These are phyloP conservation scores for Rhizophlyctis rosea DNA, from an alignment of 192 early-diverging fungal species.

Conservation along the genomic window DNA sequence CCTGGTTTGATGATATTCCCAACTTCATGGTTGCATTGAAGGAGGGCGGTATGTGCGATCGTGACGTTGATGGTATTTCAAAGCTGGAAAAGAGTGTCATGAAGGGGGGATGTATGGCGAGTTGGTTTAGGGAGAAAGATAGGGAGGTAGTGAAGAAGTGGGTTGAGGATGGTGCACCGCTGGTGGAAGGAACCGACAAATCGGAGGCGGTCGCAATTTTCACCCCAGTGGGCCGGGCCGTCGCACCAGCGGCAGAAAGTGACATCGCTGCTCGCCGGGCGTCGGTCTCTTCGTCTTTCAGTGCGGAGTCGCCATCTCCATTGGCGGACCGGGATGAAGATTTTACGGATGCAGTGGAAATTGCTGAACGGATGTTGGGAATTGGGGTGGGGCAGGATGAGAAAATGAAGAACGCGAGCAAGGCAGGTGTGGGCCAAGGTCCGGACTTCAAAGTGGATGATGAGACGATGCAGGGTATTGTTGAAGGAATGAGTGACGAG, in stretches of 20 bases:
- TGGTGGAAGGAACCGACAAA: too few relatives aligned
- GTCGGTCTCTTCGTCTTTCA: background rate
- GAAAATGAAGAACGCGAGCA: too few relatives aligned
- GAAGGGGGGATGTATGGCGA: constrained; percentile 12
- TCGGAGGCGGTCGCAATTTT: background rate
- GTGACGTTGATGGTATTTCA: background rate
- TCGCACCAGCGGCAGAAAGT: background rate
- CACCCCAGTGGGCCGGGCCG: background rate
- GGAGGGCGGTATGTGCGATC: constrained; percentile 1
- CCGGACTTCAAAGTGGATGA: too few relatives aligned
- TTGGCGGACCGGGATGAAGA: background rate
- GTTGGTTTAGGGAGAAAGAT: constrained; percentile 13
- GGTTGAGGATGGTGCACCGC: constrained; percentile 8
- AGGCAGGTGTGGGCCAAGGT: too few relatives aligned
- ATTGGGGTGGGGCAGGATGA: too few relatives aligned
- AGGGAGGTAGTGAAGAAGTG: constrained; percentile 9
- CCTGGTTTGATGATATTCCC: constrained; percentile 2
- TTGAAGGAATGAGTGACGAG: too few relatives aligned
- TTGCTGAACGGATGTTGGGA: too few relatives aligned
- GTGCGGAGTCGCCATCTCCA: background rate
- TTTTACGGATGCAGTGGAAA: too few relatives aligned
- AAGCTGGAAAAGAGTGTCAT: background rate
- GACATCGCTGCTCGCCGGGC: background rate
- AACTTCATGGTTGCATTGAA: constrained; percentile 6
- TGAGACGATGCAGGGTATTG: too few relatives aligned